Evolutionary conservation across 2,329 filamentous ascomycete species (phyloP), one percentile per base, ranked within the genome.

Genomic region (Scedosporium dehoogii): DNA sequence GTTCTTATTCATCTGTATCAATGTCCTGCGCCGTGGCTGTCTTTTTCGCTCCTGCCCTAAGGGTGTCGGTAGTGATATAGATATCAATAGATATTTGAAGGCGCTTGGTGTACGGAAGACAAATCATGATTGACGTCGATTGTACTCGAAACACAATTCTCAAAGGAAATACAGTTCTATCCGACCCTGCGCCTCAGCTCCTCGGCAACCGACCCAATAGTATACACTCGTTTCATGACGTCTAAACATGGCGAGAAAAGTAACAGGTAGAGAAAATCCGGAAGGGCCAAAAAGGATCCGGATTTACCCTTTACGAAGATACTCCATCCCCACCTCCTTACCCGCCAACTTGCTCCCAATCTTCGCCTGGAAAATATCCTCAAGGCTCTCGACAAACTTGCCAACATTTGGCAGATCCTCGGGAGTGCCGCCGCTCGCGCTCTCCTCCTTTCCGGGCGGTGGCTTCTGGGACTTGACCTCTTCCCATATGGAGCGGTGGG

Each of bases 301-400:
- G 18, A 14, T 14, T 55, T 14, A 55, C 23, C 23, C 27, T 38
- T 27, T 12, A 10, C 23, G 55, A 21, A 58, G 55, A 23, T 58
- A 58, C 21, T 58, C 33, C 27, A 58, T 27, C 6, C n/a, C 23
- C n/a, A 41, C 27, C 25, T 41, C 55, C 10, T 58, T 58, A 9
- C 55, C 55, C 27, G 7, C 27, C 27, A 61, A 14, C 33, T 61
- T 61, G n/a, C 53, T 56, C 33, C 59, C 59, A 14, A 58, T 61
- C 53, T 29, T 58, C 14, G 53, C 51, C n/a, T 18, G 27, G 48
- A 58, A 46, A 12, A 62, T 42, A 25, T 62, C 60, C 14, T 33
- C 53, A 12, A 62, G 53, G 48, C 53, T 53, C 38, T 29, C 53
- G 18, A 58, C 53, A 18, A 58, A 62, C 53, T 53, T 41, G 27